Evolutionary conservation across 2,329 filamentous ascomycete genomes (phyloP), one percentile per base, ranked within the genome.

Genomic region (Fusarium proliferatum): DNA sequence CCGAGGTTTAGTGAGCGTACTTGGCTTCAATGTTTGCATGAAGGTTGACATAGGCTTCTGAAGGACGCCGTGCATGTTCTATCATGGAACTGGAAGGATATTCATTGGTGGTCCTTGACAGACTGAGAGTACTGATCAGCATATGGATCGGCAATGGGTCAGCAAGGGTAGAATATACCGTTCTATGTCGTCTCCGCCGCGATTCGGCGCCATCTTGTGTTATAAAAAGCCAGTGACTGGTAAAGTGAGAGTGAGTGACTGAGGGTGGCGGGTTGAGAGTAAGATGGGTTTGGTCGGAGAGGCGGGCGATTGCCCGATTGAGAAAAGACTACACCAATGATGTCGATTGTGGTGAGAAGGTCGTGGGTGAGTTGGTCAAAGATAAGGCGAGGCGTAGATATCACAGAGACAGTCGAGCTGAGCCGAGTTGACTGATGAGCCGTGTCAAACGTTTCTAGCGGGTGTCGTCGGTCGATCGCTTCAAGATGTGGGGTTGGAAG

Each of bases 1-100:
- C 21, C 7, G 26, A 10, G 17, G 10, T 21, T 34, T 6, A 34
- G 48, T 28, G 43, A 16, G 80, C 83, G 30, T 78, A 86, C 85
- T 82, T 85, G 64, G 85, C 86, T 67, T 86, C 85, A 39, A 83
- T 69, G 68, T 87, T 87, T 64, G 82, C 76, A 69, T 86, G 85
- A 45, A 87, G 82, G 61, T 86, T 84, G 51, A 85, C 77, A 46
- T 78, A 78, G n/a, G 79, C 77, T 36, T 81, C 77, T 33, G 79
- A 76, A 28, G 75, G 70, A 52, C 76, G 79, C 30, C 73, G 78
- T 28, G 81, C 84, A 65, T 82, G 81, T 72, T 86, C 83, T 43
- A 80, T 77, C 39, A 79, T 80, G 39, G 79, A 77, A 57, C 80
- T 78, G 23, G 75, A 72, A 41, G 79, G 77, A 46, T 79, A 75